phyloP scores from a whole-genome alignment of 2,329 filamentous ascomycete genomes.

The Colletotrichum musae region DNA sequence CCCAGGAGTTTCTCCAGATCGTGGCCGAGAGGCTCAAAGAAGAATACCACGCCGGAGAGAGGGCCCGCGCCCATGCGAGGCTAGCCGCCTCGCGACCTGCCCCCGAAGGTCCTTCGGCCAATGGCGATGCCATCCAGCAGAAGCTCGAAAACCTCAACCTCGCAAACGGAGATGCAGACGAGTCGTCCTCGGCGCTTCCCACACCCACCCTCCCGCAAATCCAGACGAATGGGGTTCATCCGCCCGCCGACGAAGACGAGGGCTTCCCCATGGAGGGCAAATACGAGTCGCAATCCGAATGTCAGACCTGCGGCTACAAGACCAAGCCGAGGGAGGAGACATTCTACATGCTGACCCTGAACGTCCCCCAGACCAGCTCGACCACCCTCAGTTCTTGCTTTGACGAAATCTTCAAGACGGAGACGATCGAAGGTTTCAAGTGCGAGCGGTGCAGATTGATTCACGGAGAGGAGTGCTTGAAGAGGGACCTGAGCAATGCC shows the following conservation, averaged over 20 bases:
- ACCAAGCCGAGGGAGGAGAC: conserved; percentile 86
- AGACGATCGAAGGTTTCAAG: conserved; percentile 96
- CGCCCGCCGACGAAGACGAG: conserved; percentile 43
- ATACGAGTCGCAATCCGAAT: conserved; percentile 96
- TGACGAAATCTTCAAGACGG: conserved; percentile 93
- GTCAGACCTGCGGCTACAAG: conserved; percentile 89
- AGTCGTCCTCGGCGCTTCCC: conserved; percentile 35
- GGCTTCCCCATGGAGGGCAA: conserved; percentile 94
- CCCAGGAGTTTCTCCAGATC: conserved; percentile 96
- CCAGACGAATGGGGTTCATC: conserved; percentile 36
- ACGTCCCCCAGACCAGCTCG: conserved; percentile 86
- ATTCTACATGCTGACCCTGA: conserved; percentile 93
- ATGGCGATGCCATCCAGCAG: conserved; percentile 47
- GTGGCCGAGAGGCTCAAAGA: conserved; percentile 93
- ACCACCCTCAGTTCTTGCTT: conserved; percentile 91
- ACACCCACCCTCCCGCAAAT: conserved; percentile 34
- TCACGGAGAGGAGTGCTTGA: conserved; percentile 78
- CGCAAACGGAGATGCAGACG: conserved; percentile 30
- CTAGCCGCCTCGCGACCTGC: conserved; percentile 45
- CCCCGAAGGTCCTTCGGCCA: conserved; percentile 32
- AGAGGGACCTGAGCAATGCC: conserved; percentile 70
- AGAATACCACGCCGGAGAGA: conserved; percentile 89
- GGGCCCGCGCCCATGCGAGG: conserved; percentile 75
- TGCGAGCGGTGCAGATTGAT: conserved; percentile 94
- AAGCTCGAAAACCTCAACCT: conserved; percentile 49